Evolutionary conservation across 2,329 filamentous ascomycete genomes (phyloP), one percentile per base, ranked within the genome.

Genomic region (Amylocarpus encephaloides): DNA sequence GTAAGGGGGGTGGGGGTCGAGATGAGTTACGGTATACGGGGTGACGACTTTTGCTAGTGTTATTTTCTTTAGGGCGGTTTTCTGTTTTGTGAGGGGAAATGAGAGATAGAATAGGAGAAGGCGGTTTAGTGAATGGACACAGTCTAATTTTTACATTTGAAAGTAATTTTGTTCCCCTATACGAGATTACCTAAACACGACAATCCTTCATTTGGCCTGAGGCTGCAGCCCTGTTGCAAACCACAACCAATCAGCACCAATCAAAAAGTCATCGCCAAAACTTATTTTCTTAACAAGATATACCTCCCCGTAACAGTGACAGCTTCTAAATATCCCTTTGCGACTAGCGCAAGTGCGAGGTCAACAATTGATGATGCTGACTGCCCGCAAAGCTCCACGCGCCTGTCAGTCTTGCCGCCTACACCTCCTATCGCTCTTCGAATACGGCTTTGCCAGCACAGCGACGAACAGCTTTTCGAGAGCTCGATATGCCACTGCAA

Each of bases 371-470:
- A 41, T 5, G 16, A 66, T 66, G 64, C 51, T 66, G 51, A 59
- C 55, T 10, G 58, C 59, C 26, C 61, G 58, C 10, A 63, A 60
- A 41, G 51, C 55, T 30, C 62, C 61, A 9, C 52, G 52, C 34
- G 62, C 61, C 32, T 68, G 66, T 46, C 62, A 62, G 47, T 63
- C 64, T 53, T 68, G 66, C 52, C 63, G 64, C 44, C 56, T 61
- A 15, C 66, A 66, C 38, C 59, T 70, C 1, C 59, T 64, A 19
- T 56, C 59, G 5, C 50, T 69, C 0, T 66, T 67, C 39, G 62
- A 67, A 50, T 51, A 64, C 45, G 64, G 66, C 11, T 67, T 68
- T 55, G 57, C 59, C 15, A 61, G 18, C 39, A 47, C 47, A 33
- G 46, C 50, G 43, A 50, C 44, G 3, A 41, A 51, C 12, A 56